A percentile compares a stretch with the other conserved stretches of the same genome.
Evolutionary conservation across 495 filamentous ascomycete species (phyloP).

Genomic region (Annulohypoxylon stygium): DNA sequence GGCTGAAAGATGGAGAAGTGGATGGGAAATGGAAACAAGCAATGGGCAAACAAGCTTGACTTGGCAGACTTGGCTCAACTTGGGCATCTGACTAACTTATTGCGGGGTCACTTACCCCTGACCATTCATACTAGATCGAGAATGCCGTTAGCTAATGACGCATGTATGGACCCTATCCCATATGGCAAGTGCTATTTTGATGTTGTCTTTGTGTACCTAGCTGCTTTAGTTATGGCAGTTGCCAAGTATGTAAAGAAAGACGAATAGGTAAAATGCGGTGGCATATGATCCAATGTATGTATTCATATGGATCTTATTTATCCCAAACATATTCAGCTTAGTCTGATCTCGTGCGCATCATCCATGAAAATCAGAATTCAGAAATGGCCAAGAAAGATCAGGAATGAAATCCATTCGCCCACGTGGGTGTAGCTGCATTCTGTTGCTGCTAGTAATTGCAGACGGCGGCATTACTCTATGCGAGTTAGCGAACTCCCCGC

Average conservation of each 20-base stretch:
- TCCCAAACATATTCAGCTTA: neutral
- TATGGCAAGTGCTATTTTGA: neutral
- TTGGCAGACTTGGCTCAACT: slow-evolving; percentile 7
- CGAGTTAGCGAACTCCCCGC: slow-evolving; percentile 2
- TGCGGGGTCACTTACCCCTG: slow-evolving; percentile 35
- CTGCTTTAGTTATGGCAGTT: neutral
- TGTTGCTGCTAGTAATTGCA: slow-evolving; percentile 31
- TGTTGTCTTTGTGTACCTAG: no score
- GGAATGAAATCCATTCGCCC: slow-evolving; percentile 24
- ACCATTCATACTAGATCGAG: neutral
- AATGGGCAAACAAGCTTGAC: slow-evolving; percentile 2
- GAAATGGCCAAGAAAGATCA: slow-evolving; percentile 4
- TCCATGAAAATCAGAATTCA: slow-evolving; percentile 20
- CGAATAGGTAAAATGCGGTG: neutral
- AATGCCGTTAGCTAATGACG: neutral
- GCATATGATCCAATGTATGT: slow-evolving; percentile 9
- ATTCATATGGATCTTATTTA: neutral
- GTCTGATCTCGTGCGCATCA: neutral
- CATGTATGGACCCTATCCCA: neutral
- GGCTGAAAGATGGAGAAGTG: slow-evolving; percentile 22
- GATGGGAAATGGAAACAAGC: slow-evolving; percentile 8
- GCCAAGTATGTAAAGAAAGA: neutral
- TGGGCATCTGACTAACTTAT: neutral
- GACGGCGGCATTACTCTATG: slow-evolving; percentile 27
- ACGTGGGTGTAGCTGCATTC: slow-evolving; percentile 37